Evolutionary conservation across 2,329 filamentous ascomycete genomes (phyloP).

Genomic region (Fusarium nanum): DNA sequence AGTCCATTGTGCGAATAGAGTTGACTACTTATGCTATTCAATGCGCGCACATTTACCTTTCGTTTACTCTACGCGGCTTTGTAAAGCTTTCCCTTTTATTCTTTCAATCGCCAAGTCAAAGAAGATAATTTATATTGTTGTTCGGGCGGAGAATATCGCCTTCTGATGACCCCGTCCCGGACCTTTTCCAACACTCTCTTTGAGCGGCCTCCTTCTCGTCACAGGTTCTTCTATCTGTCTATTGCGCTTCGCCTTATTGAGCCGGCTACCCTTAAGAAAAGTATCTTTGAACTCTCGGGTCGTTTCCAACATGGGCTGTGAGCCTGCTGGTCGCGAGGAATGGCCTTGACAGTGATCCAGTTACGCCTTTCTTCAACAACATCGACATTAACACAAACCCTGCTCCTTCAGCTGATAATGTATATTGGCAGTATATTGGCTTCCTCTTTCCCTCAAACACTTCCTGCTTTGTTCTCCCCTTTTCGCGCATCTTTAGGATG

Average conservation of each 20-base stretch:
- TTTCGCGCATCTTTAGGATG: not conserved
- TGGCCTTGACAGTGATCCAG: not conserved
- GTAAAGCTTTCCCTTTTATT: not conserved
- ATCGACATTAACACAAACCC: not conserved
- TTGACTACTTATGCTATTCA: not conserved
- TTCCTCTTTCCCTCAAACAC: not conserved
- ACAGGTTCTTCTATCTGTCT: not conserved
- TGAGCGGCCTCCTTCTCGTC: not conserved
- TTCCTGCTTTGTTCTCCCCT: not conserved
- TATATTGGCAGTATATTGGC: not conserved
- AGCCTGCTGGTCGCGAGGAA: not conserved
- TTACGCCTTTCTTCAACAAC: not conserved
- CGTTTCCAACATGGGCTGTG: not conserved
- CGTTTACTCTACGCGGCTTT: not conserved
- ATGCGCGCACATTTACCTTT: not conserved
- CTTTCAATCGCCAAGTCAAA: not conserved
- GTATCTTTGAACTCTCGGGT: not conserved
- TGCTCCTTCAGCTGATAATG: not conserved
- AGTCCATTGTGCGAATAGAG: not conserved
- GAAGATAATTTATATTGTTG: not conserved
- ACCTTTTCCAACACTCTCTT: not conserved
- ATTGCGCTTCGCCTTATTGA: not conserved
- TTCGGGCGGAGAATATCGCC: not conserved
- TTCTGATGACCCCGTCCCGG: not conserved
- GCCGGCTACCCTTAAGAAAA: fast-evolving